phyloP scores from a whole-genome alignment of 768 basidiomycete species.

The Termitomyces sp. region DNA sequence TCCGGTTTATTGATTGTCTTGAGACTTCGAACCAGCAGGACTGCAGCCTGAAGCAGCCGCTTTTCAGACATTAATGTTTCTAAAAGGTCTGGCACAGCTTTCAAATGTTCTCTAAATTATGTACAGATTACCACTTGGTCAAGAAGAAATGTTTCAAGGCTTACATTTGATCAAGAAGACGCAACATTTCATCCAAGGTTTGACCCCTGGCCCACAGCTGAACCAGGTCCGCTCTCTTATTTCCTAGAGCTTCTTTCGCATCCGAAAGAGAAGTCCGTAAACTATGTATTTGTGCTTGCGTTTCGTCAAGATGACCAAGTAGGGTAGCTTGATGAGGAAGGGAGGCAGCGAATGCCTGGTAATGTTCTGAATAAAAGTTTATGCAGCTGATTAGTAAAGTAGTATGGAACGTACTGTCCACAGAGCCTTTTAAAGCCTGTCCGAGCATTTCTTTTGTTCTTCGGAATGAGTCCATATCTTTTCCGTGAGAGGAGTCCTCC shows the following conservation, averaged over 20 bases:
- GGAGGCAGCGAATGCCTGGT: constrained; percentile 92
- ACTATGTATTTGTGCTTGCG: constrained; percentile 70
- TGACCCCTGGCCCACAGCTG: constrained; percentile 88
- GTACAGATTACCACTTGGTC: background rate
- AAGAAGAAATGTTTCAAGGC: constrained; percentile 19
- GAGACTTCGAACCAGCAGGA: constrained; percentile 79
- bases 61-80: constrained; percentile 97
- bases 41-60: constrained; percentile 82
- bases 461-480: constrained; percentile 73
- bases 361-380: constrained; percentile 55
- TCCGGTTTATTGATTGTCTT: constrained; percentile 90
- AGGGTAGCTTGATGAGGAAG: constrained; percentile 86
- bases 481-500: constrained; percentile 67
- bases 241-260: constrained; percentile 73
- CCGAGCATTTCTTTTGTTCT: constrained; percentile 74
- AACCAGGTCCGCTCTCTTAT: constrained; percentile 82
- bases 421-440: constrained; percentile 78
- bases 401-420: constrained; percentile 61
- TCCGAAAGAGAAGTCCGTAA: constrained; percentile 71
- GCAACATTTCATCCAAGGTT: constrained; percentile 93
- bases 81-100: constrained; percentile 84
- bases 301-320: constrained; percentile 61
- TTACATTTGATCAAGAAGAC: constrained; percentile 91
- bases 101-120: constrained; percentile 72
- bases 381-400: background rate